Base-by-base conservation (phyloP, 1,139 yeast genomes). In the Kazachstania sp. region DNA sequence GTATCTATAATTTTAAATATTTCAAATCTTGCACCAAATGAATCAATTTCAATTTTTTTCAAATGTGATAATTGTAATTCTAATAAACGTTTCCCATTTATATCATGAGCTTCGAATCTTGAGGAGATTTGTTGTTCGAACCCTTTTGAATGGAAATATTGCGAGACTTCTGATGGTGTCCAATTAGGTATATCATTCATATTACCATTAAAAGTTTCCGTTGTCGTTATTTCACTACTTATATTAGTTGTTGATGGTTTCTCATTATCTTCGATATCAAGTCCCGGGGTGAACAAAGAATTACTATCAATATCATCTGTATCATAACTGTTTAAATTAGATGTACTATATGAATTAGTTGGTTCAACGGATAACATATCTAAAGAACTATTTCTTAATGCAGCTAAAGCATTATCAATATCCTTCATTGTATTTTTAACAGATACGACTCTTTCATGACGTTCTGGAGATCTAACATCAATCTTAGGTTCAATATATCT, bases 1-100 rank as follows among this genome's bases (percentile, higher is more conserved):
- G 79, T 77, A 64, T 86, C 95, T 59, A 92, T 90, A 63, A 86
- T 95, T 63, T 87, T 87, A 64, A 81, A 82, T 39, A 94, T 78
- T 65, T 90, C 96, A 67, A 88, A 92, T 51, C 99, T 74, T 1
- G 97, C 90, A 20, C 99, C 99, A 70, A 92, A 92, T 3, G 95
- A 86, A 47, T 81, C 76, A 46, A 92, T 92, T 53, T 90, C 98
- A 50, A 92, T 72, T 65, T 92, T 98, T 63, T 92, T 92, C 59
- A 92, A 73, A 59, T 86, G 86, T 1, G 87, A 77, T 55, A 90
- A 73, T 60, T 90, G 97, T 55, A 94, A 73, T 64, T 90, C 95
- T 48, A 92, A 72, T 45, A 92, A 69, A 45, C 92, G 90, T 3
- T 79, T 72, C 16, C 98, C 98, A 0, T 92, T 83, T 50, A 92